Base-by-base conservation (phyloP, 441 rosid genomes). In the Macaranga tanarius region DNA sequence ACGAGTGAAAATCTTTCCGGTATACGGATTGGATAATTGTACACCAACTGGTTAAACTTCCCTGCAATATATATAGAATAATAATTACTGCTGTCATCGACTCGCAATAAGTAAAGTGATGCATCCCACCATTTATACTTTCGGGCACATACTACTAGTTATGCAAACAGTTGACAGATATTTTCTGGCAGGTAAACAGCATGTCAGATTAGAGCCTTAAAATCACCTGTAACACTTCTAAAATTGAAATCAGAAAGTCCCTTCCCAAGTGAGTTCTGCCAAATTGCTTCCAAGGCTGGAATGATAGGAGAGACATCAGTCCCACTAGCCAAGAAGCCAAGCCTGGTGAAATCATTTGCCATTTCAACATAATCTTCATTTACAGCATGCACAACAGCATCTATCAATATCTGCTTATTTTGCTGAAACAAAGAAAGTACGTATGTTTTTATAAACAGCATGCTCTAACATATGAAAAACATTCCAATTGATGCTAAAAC, bases 331-430 rank as follows among this genome's bases (percentile, higher is more conserved):
- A 94, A 84, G 91, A 94, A 94, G 74, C 99, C 99, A 74, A 94
- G 99, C 78, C 97, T 90, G 68, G 99, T 92, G 86, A 94, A 94
- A 86, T 94, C 97, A 82, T 94, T 94, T 74, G 99, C 99, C 99
- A 92, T 94, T 89, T 94, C 99, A 65, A 13, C 88, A 75, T 90
- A 94, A 82, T 94, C 99, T 84, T 92, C 99, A 75, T 92, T 94
- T 51, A 94, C 97, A 84, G 99, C 99, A 83, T 92, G 99, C 65
- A 94, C 97, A 62, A 92, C 96, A 78, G 97, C 99, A 85, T 94
- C 99, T 54, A 94, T 94, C 80, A 94, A 74, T 75, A 94, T 88
- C 88, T 94, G 97, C 88, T 94, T 92, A 81, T 92, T 94, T 94
- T 86, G 97, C 99, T 94, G 90, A 84, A 84, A 84, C 50, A 76